Percentiles rank a stretch among this genome's conserved stretches.
These are phyloP conservation scores for Lolium multiflorum DNA, from an alignment of 176 grass and related monocot genomes.

Conservation along the genomic window DNA sequence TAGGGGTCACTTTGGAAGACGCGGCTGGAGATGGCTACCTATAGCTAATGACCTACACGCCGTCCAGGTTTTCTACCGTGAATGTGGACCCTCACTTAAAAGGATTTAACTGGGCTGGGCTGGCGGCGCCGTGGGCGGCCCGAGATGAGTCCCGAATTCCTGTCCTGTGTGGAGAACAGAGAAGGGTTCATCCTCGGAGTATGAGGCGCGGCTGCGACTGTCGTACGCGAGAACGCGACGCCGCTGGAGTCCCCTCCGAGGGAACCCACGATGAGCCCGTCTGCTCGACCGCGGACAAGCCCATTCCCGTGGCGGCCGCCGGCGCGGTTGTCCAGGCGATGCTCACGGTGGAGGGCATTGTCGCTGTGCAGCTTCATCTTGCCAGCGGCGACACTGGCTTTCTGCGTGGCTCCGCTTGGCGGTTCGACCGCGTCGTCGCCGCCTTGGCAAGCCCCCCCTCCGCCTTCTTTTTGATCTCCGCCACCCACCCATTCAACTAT, in stretches of 20 bases:
- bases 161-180: no score
- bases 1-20: no score
- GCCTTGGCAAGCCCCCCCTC: not conserved
- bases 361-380: not conserved
- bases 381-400: not conserved
- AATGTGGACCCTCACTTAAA: no score
- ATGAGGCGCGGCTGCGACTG: not conserved
- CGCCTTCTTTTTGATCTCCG: not conserved
- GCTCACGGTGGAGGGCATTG: not conserved
- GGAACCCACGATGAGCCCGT: not conserved
- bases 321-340: not conserved
- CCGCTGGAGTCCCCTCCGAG: not conserved
- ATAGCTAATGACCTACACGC: no score
- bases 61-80: no score
- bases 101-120: no score
- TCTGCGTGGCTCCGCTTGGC: not conserved
- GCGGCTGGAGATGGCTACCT: no score
- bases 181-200: no score
- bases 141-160: no score
- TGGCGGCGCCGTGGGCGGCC: no score
- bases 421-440: not conserved
- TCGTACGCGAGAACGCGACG: not conserved
- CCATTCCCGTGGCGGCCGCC: not conserved
- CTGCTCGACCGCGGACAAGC: not conserved
- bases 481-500: not conserved